Evolutionary conservation across 768 basidiomycete species (phyloP).

Genomic region (Collybiopsis luxurians): DNA sequence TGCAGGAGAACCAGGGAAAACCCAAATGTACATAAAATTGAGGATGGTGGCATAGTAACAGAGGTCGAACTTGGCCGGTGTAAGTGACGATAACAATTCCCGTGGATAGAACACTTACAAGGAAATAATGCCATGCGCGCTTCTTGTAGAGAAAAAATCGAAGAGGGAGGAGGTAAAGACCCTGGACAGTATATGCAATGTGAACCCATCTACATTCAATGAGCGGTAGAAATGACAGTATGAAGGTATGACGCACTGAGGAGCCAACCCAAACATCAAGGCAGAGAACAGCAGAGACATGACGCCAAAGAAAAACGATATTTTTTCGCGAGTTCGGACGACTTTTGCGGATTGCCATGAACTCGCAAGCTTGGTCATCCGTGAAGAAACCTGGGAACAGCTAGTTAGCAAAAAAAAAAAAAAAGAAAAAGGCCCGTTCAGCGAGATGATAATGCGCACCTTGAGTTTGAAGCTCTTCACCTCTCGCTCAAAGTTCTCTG

Average conservation of each 20-base stretch:
- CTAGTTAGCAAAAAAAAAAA: neutral
- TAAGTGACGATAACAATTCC: too few relatives aligned
- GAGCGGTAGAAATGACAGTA: slow-evolving; percentile 13
- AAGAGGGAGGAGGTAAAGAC: slow-evolving; percentile 75
- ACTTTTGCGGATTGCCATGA: slow-evolving; percentile 95
- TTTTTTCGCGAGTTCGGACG: slow-evolving; percentile 76
- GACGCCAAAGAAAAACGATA: slow-evolving; percentile 93
- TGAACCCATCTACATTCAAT: slow-evolving; percentile 73
- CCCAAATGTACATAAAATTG: slow-evolving; percentile 90
- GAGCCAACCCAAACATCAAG: slow-evolving; percentile 83
- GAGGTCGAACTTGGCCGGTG: slow-evolving; percentile 53
- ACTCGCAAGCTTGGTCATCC: slow-evolving; percentile 71
- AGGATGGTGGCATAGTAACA: slow-evolving; percentile 95
- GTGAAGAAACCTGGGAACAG: slow-evolving; percentile 62
- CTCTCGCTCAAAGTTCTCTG: slow-evolving; percentile 83
- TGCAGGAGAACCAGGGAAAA: slow-evolving; percentile 70
- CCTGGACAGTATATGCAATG: slow-evolving; percentile 78
- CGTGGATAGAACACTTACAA: slow-evolving; percentile 20
- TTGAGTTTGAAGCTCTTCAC: slow-evolving; percentile 84
- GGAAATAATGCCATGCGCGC: slow-evolving; percentile 92
- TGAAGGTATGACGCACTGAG: slow-evolving; percentile 56
- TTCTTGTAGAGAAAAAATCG: slow-evolving; percentile 89
- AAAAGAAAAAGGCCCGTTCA: too few relatives aligned
- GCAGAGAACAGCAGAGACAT: slow-evolving; percentile 85
- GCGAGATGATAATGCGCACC: slow-evolving; percentile 36